These are phyloP conservation scores for Nitzschia sp. DNA, from an alignment of 108 stramenopile species.

Conservation along the genomic window DNA sequence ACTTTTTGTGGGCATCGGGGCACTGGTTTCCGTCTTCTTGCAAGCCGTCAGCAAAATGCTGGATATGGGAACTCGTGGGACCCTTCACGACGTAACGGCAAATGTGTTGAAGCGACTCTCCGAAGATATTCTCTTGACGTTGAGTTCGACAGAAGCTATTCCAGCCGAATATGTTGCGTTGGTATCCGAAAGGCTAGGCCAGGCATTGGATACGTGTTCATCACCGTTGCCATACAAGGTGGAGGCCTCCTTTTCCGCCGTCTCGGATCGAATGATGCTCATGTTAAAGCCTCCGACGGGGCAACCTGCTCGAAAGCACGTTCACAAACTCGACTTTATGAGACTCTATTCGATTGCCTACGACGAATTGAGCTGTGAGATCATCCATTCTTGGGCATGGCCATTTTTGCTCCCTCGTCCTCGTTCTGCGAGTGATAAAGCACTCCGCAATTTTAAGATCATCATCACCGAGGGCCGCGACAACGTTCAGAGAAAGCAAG, in stretches of 20 bases:
- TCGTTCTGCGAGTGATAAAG: slow-evolving; percentile 25
- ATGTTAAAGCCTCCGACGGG: slow-evolving; percentile 34
- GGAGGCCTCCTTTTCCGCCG: slow-evolving; percentile 30
- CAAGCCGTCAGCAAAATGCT: slow-evolving; percentile 41
- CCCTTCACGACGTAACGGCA: slow-evolving; percentile 27
- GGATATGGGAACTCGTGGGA: slow-evolving; percentile 32
- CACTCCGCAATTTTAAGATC: slow-evolving; percentile 37
- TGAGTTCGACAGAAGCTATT: slow-evolving; percentile 32
- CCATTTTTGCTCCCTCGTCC: slow-evolving; percentile 31
- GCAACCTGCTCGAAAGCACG: slow-evolving; percentile 11
- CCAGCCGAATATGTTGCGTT: slow-evolving; percentile 39
- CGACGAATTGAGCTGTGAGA: slow-evolving; percentile 32
- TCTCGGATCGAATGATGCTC: slow-evolving; percentile 37
- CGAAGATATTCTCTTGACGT: slow-evolving; percentile 34
- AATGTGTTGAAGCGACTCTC: slow-evolving; percentile 33
- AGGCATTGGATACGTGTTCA: slow-evolving; percentile 37
- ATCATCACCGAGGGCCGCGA: slow-evolving; percentile 43
- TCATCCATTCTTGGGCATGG: slow-evolving; percentile 32
- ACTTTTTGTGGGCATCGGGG: slow-evolving; percentile 26
- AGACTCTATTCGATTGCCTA: slow-evolving; percentile 32
- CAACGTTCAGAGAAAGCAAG: slow-evolving; percentile 1
- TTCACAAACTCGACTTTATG: slow-evolving; percentile 26
- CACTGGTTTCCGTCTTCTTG: slow-evolving; percentile 36
- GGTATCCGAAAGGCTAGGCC: slow-evolving; percentile 34
- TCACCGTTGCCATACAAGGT: slow-evolving; percentile 29